phyloP scores from a whole-genome alignment of 495 filamentous ascomycete genomes.

The Hapsidospora chrysogenum region DNA sequence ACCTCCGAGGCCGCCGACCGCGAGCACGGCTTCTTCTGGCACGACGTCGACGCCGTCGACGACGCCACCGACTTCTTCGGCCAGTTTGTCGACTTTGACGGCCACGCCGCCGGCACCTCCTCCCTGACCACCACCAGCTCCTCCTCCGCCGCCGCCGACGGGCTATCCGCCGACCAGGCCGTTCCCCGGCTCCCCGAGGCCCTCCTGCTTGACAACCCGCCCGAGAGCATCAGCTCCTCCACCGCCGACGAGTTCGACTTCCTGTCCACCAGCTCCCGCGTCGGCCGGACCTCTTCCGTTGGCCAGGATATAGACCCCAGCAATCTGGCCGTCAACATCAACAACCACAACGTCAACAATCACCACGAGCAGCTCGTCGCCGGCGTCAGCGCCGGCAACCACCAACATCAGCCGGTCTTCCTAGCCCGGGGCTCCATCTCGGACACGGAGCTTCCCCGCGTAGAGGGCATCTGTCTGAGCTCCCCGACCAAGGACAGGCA shows the following conservation, averaged over 20 bases:
- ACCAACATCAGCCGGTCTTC: conserved; percentile 1
- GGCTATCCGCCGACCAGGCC: background rate
- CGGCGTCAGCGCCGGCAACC: conserved; percentile 2
- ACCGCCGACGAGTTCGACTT: conserved; percentile 1
- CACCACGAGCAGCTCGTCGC: background rate
- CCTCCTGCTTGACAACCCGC: background rate
- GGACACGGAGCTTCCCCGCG: conserved; percentile 26
- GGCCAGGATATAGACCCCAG: background rate
- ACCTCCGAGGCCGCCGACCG: conserved; percentile 7
- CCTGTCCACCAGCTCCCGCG: conserved; percentile 1
- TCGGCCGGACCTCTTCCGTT: background rate
- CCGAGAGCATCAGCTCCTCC: conserved; percentile 1
- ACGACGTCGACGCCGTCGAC: conserved; percentile 15
- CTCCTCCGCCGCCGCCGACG: conserved; percentile 6
- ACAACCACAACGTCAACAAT: too few species aligned
- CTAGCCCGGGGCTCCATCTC: conserved; percentile 22
- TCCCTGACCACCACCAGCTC: conserved; percentile 2
- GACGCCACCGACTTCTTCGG: conserved; percentile 27
- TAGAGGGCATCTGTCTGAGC: conserved; percentile 27
- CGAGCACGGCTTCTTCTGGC: conserved; percentile 13
- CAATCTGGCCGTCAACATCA: too few species aligned
- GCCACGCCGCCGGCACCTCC: conserved; percentile 6
- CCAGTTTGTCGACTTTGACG: conserved; percentile 27
- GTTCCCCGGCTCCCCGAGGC: background rate
- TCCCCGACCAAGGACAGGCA: conserved; percentile 15